phyloP scores from a whole-genome alignment of 2,329 filamentous ascomycete genomes.

The Pezicula radicicola region DNA sequence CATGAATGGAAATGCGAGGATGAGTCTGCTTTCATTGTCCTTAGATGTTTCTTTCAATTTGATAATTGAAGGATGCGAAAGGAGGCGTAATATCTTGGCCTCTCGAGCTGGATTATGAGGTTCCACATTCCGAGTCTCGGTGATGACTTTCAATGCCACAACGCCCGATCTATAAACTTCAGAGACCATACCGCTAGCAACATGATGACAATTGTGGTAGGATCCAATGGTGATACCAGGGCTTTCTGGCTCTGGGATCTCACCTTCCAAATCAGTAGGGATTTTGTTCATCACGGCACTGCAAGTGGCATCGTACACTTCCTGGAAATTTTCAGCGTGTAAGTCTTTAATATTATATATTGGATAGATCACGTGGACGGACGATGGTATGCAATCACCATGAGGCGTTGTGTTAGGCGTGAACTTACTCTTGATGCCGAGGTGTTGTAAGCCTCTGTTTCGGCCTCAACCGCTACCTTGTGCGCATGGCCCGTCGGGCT shows the following conservation, averaged over 20 bases:
- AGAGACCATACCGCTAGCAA: slow-evolving; percentile 74
- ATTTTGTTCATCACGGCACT: slow-evolving; percentile 34
- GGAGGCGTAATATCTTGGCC: slow-evolving; percentile 64
- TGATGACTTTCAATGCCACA: slow-evolving; percentile 83
- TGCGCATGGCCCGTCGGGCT: slow-evolving; percentile 45
- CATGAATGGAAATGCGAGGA: slow-evolving; percentile 84
- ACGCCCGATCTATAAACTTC: slow-evolving; percentile 67
- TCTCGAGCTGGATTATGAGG: slow-evolving; percentile 85
- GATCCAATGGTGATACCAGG: slow-evolving; percentile 47
- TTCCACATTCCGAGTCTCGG: slow-evolving; percentile 65
- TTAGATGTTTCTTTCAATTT: slow-evolving; percentile 71
- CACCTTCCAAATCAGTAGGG: slow-evolving; percentile 9
- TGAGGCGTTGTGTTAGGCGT: not conserved
- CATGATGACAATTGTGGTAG: slow-evolving; percentile 49
- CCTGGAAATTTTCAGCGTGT: slow-evolving; percentile 36
- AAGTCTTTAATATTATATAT: too few species aligned
- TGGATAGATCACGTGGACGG: too few species aligned
- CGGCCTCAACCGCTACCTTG: slow-evolving; percentile 56
- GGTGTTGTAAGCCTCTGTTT: slow-evolving; percentile 60
- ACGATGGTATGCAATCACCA: not conserved
- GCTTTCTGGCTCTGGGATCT: slow-evolving; percentile 21
- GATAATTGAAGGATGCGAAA: slow-evolving; percentile 59
- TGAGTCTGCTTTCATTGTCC: slow-evolving; percentile 66
- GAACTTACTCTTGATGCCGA: slow-evolving; percentile 54
- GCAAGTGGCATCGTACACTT: slow-evolving; percentile 49